Conservation (phyloP, 2,329 filamentous ascomycete genomes). For the Beauveria australis region DNA sequence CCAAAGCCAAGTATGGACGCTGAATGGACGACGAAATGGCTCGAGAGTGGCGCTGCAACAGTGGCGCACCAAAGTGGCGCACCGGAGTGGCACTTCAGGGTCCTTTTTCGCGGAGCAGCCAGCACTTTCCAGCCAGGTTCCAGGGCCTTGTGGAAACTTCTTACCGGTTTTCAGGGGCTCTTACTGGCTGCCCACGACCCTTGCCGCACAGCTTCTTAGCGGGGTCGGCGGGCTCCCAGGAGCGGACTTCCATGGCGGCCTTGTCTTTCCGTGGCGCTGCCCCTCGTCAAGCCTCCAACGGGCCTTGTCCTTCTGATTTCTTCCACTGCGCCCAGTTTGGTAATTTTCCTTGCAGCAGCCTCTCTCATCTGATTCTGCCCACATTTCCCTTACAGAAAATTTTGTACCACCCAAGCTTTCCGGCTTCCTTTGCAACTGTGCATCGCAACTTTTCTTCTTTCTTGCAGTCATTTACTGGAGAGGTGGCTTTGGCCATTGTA, state of each 20-base stretch:
- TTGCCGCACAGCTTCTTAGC: neutral
- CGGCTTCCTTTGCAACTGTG: neutral
- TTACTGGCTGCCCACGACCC: neutral
- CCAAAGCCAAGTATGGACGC: neutral
- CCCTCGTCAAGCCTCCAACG: neutral
- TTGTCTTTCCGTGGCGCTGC: neutral
- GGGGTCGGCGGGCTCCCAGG: neutral
- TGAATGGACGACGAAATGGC: neutral
- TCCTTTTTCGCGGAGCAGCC: neutral
- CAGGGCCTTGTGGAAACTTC: neutral
- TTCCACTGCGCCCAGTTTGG: neutral
- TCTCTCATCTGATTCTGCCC: neutral
- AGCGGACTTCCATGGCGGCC: neutral
- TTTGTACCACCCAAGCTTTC: neutral
- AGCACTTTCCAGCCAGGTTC: neutral
- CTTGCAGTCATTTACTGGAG: neutral
- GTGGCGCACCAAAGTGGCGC: neutral
- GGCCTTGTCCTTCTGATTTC: neutral
- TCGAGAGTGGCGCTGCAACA: neutral
- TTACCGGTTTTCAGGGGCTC: neutral
- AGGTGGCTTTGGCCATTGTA: neutral
- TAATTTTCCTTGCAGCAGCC: neutral
- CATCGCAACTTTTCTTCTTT: neutral
- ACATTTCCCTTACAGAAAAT: conserved; percentile 2
- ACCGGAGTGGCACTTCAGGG: neutral